phyloP scores from a whole-genome alignment of 257 asterid genomes.

The Fraxinus excelsior region DNA sequence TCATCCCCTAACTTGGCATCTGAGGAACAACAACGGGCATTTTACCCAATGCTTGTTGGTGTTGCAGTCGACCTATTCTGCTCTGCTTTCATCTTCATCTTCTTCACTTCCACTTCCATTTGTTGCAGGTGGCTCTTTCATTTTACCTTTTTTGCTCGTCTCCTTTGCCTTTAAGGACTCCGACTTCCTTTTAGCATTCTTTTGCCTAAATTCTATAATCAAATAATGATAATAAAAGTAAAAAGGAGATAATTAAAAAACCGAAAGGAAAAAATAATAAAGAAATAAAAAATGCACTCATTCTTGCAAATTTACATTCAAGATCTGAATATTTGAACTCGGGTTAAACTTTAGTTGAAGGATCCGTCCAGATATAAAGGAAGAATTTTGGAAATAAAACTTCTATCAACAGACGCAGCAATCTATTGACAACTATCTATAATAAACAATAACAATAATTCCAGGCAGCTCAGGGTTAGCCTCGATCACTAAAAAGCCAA shows the following conservation, averaged over 20 bases:
- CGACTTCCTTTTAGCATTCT: constrained; percentile 60
- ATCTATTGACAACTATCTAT: not conserved
- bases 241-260: not conserved
- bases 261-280: not conserved
- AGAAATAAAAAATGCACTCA: not conserved
- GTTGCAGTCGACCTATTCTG: not conserved
- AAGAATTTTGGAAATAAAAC: not conserved
- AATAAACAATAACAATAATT: not conserved
- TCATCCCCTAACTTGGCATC: not conserved
- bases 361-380: constrained; percentile 9
- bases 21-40: not conserved
- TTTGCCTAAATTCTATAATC: constrained; percentile 65
- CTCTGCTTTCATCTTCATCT: constrained; percentile 37
- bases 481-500: not conserved
- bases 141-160: constrained; percentile 39
- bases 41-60: not conserved
- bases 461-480: not conserved
- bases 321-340: not conserved
- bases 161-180: constrained; percentile 42
- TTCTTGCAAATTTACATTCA: not conserved
- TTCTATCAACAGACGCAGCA: not conserved
- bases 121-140: constrained; percentile 44
- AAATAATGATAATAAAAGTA: not conserved
- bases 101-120: constrained; percentile 32
- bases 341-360: not conserved